Percentiles rank a stretch among this genome's conserved stretches.
These are phyloP conservation scores for Przewalskia tangutica DNA, from an alignment of 257 asterid genomes.

Conservation along the genomic window DNA sequence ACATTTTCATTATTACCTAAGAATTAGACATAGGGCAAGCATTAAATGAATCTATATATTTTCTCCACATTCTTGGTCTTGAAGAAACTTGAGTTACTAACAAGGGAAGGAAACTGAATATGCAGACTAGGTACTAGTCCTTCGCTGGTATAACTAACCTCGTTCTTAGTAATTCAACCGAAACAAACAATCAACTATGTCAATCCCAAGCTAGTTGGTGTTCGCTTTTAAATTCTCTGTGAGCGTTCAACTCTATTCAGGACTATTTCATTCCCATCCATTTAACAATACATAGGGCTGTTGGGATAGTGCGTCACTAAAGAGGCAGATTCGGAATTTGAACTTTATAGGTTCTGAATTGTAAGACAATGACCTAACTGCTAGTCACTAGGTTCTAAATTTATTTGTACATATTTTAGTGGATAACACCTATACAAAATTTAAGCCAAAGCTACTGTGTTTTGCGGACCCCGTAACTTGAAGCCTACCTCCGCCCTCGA, in stretches of 20 bases:
- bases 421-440: neutral
- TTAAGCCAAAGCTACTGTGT: neutral
- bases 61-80: neutral
- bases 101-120: neutral
- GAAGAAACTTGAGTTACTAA: neutral
- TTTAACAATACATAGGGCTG: neutral
- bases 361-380: neutral
- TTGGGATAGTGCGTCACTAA: neutral
- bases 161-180: neutral
- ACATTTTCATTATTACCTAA: neutral
- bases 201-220: neutral
- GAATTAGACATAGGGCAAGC: neutral
- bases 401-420: neutral
- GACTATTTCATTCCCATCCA: neutral
- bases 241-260: neutral
- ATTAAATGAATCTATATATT: neutral
- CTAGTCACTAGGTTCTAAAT: neutral
- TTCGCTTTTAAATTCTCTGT: neutral
- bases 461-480: neutral
- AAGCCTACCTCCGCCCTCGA: neutral
- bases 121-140: neutral
- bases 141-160: neutral
- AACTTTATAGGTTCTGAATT: neutral
- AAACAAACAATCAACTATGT: neutral
- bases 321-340: neutral